Evolutionary conservation across 73 alveolate genomes (phyloP), one percentile per base, ranked within the genome.

Genomic region (Effrenium voratum): DNA sequence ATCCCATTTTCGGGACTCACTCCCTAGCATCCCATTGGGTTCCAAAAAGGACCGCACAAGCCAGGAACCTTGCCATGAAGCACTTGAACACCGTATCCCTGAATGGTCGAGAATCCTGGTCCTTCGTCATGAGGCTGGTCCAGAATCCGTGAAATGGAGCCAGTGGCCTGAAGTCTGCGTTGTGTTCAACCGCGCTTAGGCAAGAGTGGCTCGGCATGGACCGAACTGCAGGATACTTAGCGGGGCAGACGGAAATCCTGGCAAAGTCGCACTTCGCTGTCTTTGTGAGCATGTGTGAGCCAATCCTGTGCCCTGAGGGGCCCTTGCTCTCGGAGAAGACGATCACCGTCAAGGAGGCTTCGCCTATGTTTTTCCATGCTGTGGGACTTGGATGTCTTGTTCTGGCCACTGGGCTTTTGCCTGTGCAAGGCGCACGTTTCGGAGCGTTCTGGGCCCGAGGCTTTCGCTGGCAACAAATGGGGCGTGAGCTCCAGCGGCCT

Each of bases 81-180:
- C 96, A 90, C 73, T 30, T 57, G 46, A 59, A 72, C 43, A 34
- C 73, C 0, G 96, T 90, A 1, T 34, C 44, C 44, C 57, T 90
- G 87, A 90, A 90, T 43, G 96, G 96, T 75, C 96, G 96, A 16
- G 96, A 90, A 50, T 72, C 96, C 4, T 90, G 96, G 96, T 63
- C 96, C 15, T 90, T 90, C 26, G 96, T 90, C 75, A 66, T 90
- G 96, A 90, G 96, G 96, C 63, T 4, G 73, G 75, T 30, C 28
- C 70, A 43, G 45, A 44, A n/a, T n/a, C 13, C 30, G 82, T 72
- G 47, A 45, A 10, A 52, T 52, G 63, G 63, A 52, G 8, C 26
- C 63, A 19, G 19, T 52, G 63, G 63, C 63, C 63, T n/a, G n/a
- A n/a, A n/a, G n/a, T n/a, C n/a, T n/a, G n/a, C n/a, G n/a, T n/a